These are phyloP conservation scores for Erythrobasidium hasegawianum DNA, from an alignment of 1,284 basidiomycete genomes.

Conservation along the genomic window DNA sequence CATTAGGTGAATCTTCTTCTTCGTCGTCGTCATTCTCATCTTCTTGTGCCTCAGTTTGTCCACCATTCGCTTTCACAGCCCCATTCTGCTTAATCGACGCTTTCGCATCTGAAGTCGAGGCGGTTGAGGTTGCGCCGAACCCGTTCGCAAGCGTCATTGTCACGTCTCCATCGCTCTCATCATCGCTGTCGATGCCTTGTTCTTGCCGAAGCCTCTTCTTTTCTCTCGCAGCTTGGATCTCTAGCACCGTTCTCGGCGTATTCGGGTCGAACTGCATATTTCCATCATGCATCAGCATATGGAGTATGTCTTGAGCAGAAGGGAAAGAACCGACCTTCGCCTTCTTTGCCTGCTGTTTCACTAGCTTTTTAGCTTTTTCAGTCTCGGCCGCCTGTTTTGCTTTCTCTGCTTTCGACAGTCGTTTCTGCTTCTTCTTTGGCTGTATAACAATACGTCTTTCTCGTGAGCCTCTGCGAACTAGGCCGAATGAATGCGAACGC, in stretches of 20 bases:
- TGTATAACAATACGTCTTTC: neutral
- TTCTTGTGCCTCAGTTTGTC: constrained; percentile 47
- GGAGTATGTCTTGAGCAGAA: no score
- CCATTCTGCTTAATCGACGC: constrained; percentile 46
- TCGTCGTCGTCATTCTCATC: no score
- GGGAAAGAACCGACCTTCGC: no score
- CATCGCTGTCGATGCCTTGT: constrained; percentile 56
- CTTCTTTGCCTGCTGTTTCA: constrained; percentile 73
- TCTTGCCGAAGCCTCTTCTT: constrained; percentile 56
- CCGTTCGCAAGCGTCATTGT: neutral
- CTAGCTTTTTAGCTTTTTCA: constrained; percentile 47
- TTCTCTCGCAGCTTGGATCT: constrained; percentile 55
- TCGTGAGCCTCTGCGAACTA: neutral
- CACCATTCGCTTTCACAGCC: constrained; percentile 10
- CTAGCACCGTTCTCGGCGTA: constrained; percentile 75
- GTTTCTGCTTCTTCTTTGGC: constrained; percentile 1
- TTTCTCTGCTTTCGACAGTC: constrained; percentile 59
- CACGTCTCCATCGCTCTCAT: constrained; percentile 51
- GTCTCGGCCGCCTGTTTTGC: constrained; percentile 63
- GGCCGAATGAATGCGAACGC: neutral
- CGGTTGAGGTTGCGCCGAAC: constrained; percentile 37
- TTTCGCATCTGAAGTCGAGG: constrained; percentile 45
- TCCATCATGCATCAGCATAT: no score
- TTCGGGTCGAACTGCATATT: constrained; percentile 79
- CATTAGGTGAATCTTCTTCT: constrained; percentile 46